These are phyloP conservation scores for Erysimum cheiranthoides DNA, from an alignment of 345 rosid genomes.

Conservation along the genomic window DNA sequence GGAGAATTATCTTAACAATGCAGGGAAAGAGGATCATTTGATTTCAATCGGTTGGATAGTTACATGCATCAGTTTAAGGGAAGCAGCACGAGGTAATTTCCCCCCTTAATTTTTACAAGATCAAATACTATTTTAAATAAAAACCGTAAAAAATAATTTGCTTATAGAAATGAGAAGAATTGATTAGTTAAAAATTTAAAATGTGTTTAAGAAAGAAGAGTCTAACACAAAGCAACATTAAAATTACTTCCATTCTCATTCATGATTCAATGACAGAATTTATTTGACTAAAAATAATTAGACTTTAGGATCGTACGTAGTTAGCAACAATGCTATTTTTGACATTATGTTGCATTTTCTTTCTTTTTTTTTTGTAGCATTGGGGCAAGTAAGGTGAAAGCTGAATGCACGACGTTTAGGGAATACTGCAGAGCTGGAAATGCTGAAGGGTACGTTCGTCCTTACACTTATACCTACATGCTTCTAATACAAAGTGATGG, in stretches of 20 bases:
- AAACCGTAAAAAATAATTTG: neutral
- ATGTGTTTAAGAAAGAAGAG: neutral
- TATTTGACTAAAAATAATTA: neutral
- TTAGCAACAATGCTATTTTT: neutral
- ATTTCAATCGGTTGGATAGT: conserved; percentile 68
- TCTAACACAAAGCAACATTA: neutral
- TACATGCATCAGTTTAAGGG: conserved; percentile 96
- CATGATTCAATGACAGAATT: neutral
- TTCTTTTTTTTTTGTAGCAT: conserved; percentile 57
- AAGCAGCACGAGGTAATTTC: conserved; percentile 78
- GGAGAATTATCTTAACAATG: conserved; percentile 25
- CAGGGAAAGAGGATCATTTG: conserved; percentile 46
- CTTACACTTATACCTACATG: neutral
- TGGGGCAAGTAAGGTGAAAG: conserved; percentile 95
- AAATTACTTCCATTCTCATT: conserved; percentile 16
- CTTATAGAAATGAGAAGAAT: neutral
- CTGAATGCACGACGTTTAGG: conserved; percentile 77
- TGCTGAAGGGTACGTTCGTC: conserved; percentile 76
- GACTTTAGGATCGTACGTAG: neutral
- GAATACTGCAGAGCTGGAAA: conserved; percentile 85
- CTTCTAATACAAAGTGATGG: conserved; percentile 4
- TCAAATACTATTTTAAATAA: neutral
- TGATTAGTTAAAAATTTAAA: neutral
- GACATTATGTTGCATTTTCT: neutral
- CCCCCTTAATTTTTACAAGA: neutral